phyloP scores from a whole-genome alignment of 495 filamentous ascomycete species.

The Aspergillus sparsus region DNA sequence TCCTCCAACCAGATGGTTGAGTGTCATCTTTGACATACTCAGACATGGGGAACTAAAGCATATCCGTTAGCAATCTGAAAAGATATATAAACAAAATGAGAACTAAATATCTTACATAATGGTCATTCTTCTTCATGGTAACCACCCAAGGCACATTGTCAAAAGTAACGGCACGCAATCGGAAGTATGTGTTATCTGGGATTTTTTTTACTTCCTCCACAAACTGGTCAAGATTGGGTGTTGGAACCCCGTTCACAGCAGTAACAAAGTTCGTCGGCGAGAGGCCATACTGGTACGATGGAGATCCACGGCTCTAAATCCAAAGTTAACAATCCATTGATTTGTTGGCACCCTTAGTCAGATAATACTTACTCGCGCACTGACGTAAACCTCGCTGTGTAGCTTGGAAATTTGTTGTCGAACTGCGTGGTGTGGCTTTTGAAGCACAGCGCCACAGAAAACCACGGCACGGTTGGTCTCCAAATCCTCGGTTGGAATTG shows the following conservation, averaged over 20 bases:
- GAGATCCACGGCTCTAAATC: conserved; percentile 67
- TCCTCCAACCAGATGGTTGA: conserved; percentile 65
- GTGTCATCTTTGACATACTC: conserved; percentile 77
- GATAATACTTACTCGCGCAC: conserved; percentile 63
- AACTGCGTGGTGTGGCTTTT: conserved; percentile 93
- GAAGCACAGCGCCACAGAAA: conserved; percentile 93
- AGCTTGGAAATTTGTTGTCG: conserved; percentile 95
- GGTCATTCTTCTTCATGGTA: conserved; percentile 99
- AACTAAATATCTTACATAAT: conserved; percentile 62
- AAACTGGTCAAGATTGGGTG: conserved; percentile 77
- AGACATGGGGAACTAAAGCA: conserved; percentile 72
- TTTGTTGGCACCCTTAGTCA: neutral
- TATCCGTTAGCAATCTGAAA: neutral
- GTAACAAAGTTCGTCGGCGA: conserved; percentile 97
- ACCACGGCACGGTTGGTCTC: conserved; percentile 89
- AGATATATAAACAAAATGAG: neutral
- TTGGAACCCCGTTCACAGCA: conserved; percentile 85
- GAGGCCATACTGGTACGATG: conserved; percentile 88
- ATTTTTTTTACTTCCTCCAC: conserved; percentile 78
- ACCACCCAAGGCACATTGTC: conserved; percentile 97
- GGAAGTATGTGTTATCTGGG: conserved; percentile 96
- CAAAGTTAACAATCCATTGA: conserved; percentile 18
- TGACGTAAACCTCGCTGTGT: conserved; percentile 97
- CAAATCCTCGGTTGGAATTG: conserved; percentile 83
- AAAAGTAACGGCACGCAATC: conserved; percentile 90